Evolutionary conservation across 2,329 filamentous ascomycete genomes (phyloP).

Genomic region (Colletotrichum cordylinicola): DNA sequence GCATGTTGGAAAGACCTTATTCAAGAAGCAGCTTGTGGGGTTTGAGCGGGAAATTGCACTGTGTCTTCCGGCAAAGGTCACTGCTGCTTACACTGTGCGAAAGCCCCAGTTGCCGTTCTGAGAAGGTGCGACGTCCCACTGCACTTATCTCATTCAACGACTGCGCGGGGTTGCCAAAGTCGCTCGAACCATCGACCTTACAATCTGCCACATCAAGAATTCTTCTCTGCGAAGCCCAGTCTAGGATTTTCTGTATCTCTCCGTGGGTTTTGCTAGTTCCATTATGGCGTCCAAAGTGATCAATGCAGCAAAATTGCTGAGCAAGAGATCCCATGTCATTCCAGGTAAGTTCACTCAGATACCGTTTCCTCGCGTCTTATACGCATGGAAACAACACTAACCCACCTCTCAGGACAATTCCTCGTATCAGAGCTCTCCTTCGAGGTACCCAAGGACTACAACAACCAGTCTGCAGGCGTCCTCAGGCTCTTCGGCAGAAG

Average conservation of each 20-base stretch:
- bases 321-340: conserved; percentile 47
- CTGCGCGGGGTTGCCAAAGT: conserved; percentile 7
- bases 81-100: background rate
- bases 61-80: background rate
- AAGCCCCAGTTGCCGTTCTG: background rate
- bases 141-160: background rate
- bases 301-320: conserved; percentile 42
- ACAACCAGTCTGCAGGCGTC: conserved; percentile 61
- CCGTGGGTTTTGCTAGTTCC: too few relatives aligned
- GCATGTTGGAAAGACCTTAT: background rate
- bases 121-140: conserved; percentile 18
- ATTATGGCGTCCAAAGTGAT: conserved; percentile 28
- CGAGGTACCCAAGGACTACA: conserved; percentile 82
- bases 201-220: background rate
- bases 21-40: background rate
- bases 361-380: background rate
- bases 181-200: background rate
- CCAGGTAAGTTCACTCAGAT: conserved; percentile 27
- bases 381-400: background rate
- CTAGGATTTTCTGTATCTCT: background rate
- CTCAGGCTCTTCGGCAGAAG: conserved; percentile 82
- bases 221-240: background rate
- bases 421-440: conserved; percentile 85
- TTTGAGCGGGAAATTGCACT: background rate
- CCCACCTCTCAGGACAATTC: conserved; percentile 64